phyloP scores from a whole-genome alignment of 1,284 basidiomycete species.

The Inonotus obliquus region DNA sequence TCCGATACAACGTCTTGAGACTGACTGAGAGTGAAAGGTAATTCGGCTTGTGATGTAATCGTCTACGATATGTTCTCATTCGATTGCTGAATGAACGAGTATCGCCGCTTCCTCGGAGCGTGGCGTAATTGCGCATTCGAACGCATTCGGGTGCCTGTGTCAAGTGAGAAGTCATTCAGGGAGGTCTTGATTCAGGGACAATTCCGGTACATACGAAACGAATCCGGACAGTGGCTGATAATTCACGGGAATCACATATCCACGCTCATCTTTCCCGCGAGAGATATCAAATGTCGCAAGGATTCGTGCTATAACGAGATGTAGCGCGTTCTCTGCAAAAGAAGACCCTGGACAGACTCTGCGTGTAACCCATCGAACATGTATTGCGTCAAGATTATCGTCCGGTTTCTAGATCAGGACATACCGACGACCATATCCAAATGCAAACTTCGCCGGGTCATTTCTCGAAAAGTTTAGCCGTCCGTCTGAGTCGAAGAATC shows the following conservation, averaged over 20 bases:
- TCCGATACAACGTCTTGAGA: no score
- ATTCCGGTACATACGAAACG: neutral
- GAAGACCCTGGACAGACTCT: constrained; percentile 16
- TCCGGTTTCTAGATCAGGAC: neutral
- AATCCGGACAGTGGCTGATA: constrained; percentile 3
- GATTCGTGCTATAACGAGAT: constrained; percentile 12
- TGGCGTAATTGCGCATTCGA: constrained; percentile 5
- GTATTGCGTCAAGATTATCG: neutral
- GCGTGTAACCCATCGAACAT: neutral
- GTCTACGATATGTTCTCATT: neutral
- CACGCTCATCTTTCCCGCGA: constrained; percentile 5
- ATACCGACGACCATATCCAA: constrained; percentile 17
- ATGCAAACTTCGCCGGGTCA: constrained; percentile 14
- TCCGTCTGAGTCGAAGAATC: constrained; percentile 21
- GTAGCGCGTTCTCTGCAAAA: constrained; percentile 11
- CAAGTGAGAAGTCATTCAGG: no score
- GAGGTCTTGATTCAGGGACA: neutral
- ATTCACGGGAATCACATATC: neutral
- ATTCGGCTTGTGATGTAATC: neutral
- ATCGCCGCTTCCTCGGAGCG: neutral
- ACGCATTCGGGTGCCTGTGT: constrained; percentile 7
- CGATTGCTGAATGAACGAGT: neutral
- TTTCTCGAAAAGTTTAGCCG: neutral
- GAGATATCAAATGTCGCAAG: constrained; percentile 19
- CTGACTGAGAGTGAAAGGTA: no score